Evolutionary conservation across 2,329 filamentous ascomycete species (phyloP).

Genomic region (Cercospora sojina): DNA sequence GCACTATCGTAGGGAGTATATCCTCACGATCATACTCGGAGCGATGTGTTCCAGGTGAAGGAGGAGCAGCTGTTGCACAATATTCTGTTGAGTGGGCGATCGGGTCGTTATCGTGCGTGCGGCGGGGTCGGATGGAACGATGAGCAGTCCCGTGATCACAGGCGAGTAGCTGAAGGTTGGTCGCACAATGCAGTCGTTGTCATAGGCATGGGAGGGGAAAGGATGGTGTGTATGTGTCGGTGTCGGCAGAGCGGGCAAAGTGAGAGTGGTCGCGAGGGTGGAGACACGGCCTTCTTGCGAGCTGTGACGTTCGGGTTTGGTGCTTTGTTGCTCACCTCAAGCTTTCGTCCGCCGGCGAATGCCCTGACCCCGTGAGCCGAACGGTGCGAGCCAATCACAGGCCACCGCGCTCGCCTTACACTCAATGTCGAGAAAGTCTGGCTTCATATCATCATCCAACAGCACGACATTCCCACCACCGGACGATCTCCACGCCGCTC

Average conservation of each 20-base stretch:
- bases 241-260: background rate
- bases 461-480: constrained; percentile 25
- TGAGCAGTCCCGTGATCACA: background rate
- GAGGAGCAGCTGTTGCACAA: background rate
- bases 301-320: constrained; percentile 2
- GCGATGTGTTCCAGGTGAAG: constrained; percentile 6
- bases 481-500: constrained; percentile 19
- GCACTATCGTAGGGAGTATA: constrained; percentile 31
- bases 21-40: constrained; percentile 33
- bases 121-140: constrained; percentile 2
- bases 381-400: constrained; percentile 2
- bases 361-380: background rate
- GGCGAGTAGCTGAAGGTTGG: background rate
- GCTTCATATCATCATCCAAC: constrained; percentile 10
- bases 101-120: constrained; percentile 2
- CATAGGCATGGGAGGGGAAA: background rate
- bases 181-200: background rate
- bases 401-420: no score
- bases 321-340: constrained; percentile 7
- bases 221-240: background rate
- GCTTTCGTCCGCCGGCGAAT: background rate
- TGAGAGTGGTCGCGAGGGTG: background rate
- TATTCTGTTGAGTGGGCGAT: background rate
- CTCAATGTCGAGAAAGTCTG: constrained; percentile 12
- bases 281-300: background rate